These are phyloP conservation scores for Aureoboletus auriporus DNA, from an alignment of 768 basidiomycete species.

Conservation along the genomic window DNA sequence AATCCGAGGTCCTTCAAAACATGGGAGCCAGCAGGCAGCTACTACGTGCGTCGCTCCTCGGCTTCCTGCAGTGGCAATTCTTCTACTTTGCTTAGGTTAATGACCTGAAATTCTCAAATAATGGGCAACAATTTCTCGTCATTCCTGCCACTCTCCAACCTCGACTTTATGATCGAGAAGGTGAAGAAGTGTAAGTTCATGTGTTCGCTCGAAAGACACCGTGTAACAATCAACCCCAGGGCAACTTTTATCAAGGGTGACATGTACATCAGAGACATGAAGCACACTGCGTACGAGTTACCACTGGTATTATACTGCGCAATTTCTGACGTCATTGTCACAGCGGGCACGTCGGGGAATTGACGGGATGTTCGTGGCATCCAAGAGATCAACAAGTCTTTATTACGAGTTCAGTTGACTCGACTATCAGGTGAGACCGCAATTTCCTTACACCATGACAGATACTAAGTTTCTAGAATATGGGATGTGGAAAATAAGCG, in stretches of 20 bases:
- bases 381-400: constrained; percentile 81
- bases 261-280: constrained; percentile 98
- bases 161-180: constrained; percentile 88
- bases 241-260: constrained; percentile 90
- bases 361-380: constrained; percentile 90
- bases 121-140: constrained; percentile 81
- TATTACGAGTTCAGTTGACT: constrained; percentile 93
- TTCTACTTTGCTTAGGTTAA: constrained; percentile 56
- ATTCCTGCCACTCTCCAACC: constrained; percentile 87
- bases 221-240: constrained; percentile 55
- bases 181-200: constrained; percentile 79
- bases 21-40: constrained; percentile 92
- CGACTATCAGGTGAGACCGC: constrained; percentile 77
- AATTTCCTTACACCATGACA: not conserved
- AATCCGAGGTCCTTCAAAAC: constrained; percentile 92
- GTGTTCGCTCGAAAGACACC: constrained; percentile 18
- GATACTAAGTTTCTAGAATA: constrained; percentile 49
- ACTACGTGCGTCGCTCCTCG: constrained; percentile 56
- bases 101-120: constrained; percentile 85
- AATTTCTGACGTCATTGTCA: constrained; percentile 3
- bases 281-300: constrained; percentile 83
- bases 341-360: constrained; percentile 92
- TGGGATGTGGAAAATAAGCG: constrained; percentile 93
- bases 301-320: constrained; percentile 6
- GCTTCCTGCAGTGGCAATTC: not conserved